These are phyloP conservation scores for Phytophthora parvispora DNA, from an alignment of 352 stramenopile species.

Conservation along the genomic window DNA sequence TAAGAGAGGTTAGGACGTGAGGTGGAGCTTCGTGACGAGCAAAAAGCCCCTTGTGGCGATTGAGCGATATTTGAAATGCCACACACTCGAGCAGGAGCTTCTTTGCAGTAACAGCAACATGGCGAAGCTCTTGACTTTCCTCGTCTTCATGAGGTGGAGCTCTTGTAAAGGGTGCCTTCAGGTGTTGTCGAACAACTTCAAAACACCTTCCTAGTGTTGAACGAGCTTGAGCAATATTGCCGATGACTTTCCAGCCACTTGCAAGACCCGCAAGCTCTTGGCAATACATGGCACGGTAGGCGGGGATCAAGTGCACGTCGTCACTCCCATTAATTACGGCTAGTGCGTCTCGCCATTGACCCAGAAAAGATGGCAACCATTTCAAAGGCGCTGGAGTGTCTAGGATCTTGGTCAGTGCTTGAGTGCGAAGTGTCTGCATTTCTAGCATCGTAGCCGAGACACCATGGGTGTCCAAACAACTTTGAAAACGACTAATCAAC, in stretches of 20 bases:
- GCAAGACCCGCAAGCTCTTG: constrained; percentile 22
- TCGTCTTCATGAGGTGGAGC: background rate
- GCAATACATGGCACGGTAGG: constrained; percentile 15
- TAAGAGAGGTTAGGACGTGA: constrained; percentile 26
- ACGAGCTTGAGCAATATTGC: constrained; percentile 14
- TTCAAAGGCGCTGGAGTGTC: constrained; percentile 9
- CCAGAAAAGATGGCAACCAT: constrained; percentile 20
- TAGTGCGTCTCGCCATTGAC: constrained; percentile 14
- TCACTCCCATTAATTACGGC: background rate
- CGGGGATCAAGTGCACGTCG: background rate
- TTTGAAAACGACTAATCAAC: constrained; percentile 5
- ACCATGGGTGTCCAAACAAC: background rate
- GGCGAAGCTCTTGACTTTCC: constrained; percentile 14
- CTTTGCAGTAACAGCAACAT: constrained; percentile 17
- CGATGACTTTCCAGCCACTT: constrained; percentile 27
- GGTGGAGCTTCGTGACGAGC: constrained; percentile 28
- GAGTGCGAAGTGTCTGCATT: constrained; percentile 20
- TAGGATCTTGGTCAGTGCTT: constrained; percentile 13
- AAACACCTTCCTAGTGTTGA: constrained; percentile 18
- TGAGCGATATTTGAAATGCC: constrained; percentile 28
- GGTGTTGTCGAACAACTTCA: constrained; percentile 5
- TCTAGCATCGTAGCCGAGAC: background rate
- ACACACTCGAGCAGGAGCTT: constrained; percentile 34
- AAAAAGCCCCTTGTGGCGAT: constrained; percentile 15
- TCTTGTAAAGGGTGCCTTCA: constrained; percentile 16